Conservation (phyloP, 2,329 filamentous ascomycete genomes). For the Cercospora zeina region DNA sequence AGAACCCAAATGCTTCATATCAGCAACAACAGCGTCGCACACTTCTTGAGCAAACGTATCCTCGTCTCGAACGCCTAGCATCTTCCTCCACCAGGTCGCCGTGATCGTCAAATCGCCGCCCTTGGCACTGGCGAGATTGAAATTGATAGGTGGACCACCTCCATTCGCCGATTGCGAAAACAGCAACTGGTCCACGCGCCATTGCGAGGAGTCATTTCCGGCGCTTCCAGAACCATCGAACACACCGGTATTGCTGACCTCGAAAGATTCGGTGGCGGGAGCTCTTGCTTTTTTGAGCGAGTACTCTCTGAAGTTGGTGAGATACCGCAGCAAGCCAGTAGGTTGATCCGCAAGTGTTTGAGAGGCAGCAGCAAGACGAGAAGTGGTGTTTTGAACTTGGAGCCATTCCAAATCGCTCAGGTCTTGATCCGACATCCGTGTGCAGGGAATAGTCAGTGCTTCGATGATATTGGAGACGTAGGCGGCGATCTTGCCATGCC, state of each 20-base stretch:
- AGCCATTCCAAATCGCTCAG: conserved; percentile 39
- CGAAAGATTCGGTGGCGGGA: conserved; percentile 46
- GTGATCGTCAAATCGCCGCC: conserved; percentile 44
- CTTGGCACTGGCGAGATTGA: conserved; percentile 48
- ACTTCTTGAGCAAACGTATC: conserved; percentile 34
- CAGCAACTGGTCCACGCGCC: conserved; percentile 42
- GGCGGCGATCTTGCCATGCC: conserved; percentile 43
- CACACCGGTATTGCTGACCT: conserved; percentile 50
- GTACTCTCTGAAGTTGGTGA: conserved; percentile 46
- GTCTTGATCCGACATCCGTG: background rate
- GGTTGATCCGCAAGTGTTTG: conserved; percentile 44
- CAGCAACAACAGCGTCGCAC: conserved; percentile 19
- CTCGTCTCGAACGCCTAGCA: conserved; percentile 43
- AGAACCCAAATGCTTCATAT: background rate
- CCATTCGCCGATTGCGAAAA: conserved; percentile 51
- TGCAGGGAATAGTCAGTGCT: conserved; percentile 11
- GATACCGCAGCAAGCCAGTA: conserved; percentile 48
- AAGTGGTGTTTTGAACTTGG: conserved; percentile 39
- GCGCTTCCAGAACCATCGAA: conserved; percentile 36
- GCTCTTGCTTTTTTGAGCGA: conserved; percentile 43
- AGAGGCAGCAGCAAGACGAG: conserved; percentile 39
- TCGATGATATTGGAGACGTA: conserved; percentile 35
- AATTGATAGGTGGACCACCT: conserved; percentile 42
- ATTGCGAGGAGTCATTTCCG: conserved; percentile 1
- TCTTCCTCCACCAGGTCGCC: conserved; percentile 49